A percentile compares a stretch with the other conserved stretches of the same genome.
phyloP scores from a whole-genome alignment of 768 basidiomycete genomes.

The Boletus rubroflammeus region DNA sequence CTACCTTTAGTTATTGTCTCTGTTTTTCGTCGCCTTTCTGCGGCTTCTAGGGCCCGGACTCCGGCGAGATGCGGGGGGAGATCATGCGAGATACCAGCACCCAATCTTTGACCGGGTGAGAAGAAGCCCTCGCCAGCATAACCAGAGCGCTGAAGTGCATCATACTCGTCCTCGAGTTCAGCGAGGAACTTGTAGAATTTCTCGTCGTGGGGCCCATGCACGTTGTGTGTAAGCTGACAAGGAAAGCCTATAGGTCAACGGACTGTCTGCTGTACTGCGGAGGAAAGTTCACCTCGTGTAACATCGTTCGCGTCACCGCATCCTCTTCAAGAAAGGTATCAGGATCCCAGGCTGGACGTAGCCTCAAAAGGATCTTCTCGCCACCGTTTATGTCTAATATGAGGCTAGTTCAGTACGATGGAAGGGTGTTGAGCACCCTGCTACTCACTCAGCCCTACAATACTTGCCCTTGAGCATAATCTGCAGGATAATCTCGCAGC shows the following conservation, averaged over 20 bases:
- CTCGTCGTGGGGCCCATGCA: conserved; percentile 88
- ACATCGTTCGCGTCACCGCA: conserved; percentile 77
- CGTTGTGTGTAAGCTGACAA: conserved; percentile 77
- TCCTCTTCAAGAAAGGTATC: conserved; percentile 75
- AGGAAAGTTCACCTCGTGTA: conserved; percentile 67
- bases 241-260: not conserved
- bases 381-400: conserved; percentile 71
- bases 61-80: conserved; percentile 63
- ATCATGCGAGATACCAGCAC: conserved; percentile 64
- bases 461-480: conserved; percentile 7
- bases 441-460: conserved; percentile 38
- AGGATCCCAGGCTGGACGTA: conserved; percentile 66
- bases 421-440: not conserved
- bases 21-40: conserved; percentile 63
- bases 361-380: conserved; percentile 75
- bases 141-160: conserved; percentile 70
- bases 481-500: not conserved
- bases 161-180: conserved; percentile 81
- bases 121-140: conserved; percentile 93
- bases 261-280: not conserved
- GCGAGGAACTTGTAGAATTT: conserved; percentile 72
- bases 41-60: conserved; percentile 69
- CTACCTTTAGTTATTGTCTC: conserved; percentile 46
- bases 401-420: not conserved
- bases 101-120: conserved; percentile 66